Percentiles rank a stretch among this genome's conserved stretches.
phyloP scores from a whole-genome alignment of 2,329 filamentous ascomycete species.

The Sporothrix brunneoviolacea region DNA sequence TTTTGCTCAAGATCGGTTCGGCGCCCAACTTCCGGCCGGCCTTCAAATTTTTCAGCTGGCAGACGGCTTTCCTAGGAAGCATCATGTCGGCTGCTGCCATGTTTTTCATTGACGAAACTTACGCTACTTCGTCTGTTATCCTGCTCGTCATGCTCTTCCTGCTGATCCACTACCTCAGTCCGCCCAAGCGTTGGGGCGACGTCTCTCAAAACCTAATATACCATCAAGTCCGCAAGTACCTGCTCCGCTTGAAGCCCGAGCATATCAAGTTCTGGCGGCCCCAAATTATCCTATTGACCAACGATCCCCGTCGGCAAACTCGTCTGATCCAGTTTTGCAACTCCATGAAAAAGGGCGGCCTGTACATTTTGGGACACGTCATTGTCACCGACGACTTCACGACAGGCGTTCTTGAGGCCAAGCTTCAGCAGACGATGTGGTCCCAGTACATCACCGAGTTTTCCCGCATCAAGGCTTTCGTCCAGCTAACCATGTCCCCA shows the following conservation, averaged over 20 bases:
- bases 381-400: conserved; percentile 81
- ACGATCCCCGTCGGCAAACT: conserved; percentile 73
- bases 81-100: conserved; percentile 73
- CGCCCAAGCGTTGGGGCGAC: conserved; percentile 84
- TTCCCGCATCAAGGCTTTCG: conserved; percentile 81
- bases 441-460: conserved; percentile 77
- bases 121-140: conserved; percentile 67
- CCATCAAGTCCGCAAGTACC: conserved; percentile 76
- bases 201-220: conserved; percentile 87
- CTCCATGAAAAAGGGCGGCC: conserved; percentile 76
- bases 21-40: conserved; percentile 84
- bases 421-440: conserved; percentile 74
- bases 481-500: conserved; percentile 78
- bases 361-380: conserved; percentile 82
- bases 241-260: conserved; percentile 74
- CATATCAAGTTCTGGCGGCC: conserved; percentile 93
- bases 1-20: conserved; percentile 77
- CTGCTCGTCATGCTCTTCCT: conserved; percentile 72
- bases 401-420: conserved; percentile 70
- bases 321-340: conserved; percentile 88
- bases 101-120: conserved; percentile 84
- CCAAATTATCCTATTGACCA: conserved; percentile 77
- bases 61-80: conserved; percentile 69
- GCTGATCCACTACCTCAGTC: conserved; percentile 77
- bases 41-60: conserved; percentile 85